Conservation (phyloP, 805 yeast genomes). For the Scheffersomyces coipomensis region DNA sequence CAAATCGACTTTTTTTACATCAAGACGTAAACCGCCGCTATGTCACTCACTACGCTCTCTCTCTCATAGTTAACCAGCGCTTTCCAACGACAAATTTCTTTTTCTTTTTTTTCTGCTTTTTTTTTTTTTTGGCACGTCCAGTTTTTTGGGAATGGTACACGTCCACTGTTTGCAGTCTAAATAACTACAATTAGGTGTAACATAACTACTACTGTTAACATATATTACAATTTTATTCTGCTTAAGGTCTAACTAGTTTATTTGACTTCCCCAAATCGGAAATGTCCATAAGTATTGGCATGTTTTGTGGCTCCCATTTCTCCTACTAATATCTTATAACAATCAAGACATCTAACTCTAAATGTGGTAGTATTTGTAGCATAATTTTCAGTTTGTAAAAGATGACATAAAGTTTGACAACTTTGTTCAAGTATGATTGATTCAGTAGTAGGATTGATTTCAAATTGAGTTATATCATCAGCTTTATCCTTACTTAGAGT, state of each 20-base stretch:
- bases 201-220: too few relatives aligned
- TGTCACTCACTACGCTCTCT: too few relatives aligned
- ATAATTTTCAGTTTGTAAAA: conserved; percentile 52
- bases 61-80: too few relatives aligned
- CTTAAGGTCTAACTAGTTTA: not conserved
- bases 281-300: conserved; percentile 62
- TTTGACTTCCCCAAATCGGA: conserved; percentile 57
- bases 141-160: too few relatives aligned
- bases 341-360: conserved; percentile 54
- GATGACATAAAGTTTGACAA: conserved; percentile 32
- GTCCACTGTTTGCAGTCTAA: too few relatives aligned
- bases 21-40: too few relatives aligned
- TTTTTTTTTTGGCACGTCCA: too few relatives aligned
- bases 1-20: too few relatives aligned
- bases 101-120: too few relatives aligned
- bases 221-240: not conserved
- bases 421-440: conserved; percentile 35
- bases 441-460: conserved; percentile 26
- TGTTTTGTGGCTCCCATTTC: conserved; percentile 66
- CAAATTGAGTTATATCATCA: conserved; percentile 44
- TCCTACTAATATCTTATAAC: conserved; percentile 53
- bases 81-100: too few relatives aligned
- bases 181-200: too few relatives aligned
- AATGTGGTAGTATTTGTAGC: conserved; percentile 66
- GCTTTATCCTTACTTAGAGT: conserved; percentile 19